phyloP scores from a whole-genome alignment of 441 rosid genomes.

The Melastoma candidum region DNA sequence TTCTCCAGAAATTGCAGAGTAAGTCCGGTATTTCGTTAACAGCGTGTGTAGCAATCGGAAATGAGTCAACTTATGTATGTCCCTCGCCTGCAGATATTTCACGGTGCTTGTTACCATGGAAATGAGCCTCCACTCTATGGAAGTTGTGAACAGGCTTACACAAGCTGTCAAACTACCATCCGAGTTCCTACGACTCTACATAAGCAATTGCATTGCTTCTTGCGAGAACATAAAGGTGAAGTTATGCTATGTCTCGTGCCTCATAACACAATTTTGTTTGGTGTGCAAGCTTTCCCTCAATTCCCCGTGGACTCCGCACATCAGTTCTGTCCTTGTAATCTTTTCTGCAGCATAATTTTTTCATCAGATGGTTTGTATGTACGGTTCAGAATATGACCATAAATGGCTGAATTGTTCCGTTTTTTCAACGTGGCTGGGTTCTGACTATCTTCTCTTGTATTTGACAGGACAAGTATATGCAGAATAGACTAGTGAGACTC shows the following conservation, averaged over 20 bases:
- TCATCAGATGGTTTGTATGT: too few relatives aligned
- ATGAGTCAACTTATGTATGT: background rate
- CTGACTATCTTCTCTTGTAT: background rate
- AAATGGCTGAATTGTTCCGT: too few relatives aligned
- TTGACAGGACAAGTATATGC: slow-evolving; percentile 93
- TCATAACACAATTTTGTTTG: too few relatives aligned
- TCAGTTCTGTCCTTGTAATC: too few relatives aligned
- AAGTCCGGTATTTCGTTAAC: slow-evolving; percentile 26
- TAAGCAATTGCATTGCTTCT: slow-evolving; percentile 89
- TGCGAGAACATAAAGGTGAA: slow-evolving; percentile 87
- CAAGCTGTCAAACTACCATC: slow-evolving; percentile 90
- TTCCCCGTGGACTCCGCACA: too few relatives aligned
- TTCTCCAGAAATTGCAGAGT: slow-evolving; percentile 82
- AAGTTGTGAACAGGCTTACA: slow-evolving; percentile 96
- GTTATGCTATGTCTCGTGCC: too few relatives aligned
- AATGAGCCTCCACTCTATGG: slow-evolving; percentile 97
- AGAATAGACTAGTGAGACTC: slow-evolving; percentile 95
- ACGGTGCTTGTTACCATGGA: slow-evolving; percentile 92
- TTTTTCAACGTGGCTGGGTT: too few relatives aligned
- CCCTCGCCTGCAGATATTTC: slow-evolving; percentile 49
- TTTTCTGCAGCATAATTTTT: too few relatives aligned
- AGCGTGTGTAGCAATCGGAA: background rate
- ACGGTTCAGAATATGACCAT: too few relatives aligned
- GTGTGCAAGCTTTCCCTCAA: too few relatives aligned
- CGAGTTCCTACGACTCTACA: slow-evolving; percentile 79